Conservation (phyloP, 371 early-diverging fungal species). For the Syncephalastrum monosporum region DNA sequence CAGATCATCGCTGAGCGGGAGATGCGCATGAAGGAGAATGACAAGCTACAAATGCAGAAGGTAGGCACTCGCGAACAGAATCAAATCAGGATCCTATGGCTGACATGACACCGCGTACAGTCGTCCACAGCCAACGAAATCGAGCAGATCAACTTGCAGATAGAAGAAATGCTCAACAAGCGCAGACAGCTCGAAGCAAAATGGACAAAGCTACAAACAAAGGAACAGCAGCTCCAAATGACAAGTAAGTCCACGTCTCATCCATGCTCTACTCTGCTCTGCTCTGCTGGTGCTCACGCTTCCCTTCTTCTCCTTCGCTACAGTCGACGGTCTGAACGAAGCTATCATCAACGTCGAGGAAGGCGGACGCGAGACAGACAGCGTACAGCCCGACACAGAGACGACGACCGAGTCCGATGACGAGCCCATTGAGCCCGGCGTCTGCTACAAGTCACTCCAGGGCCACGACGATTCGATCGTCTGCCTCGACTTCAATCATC, state of each 20-base stretch:
- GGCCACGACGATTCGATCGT: slow-evolving; percentile 77
- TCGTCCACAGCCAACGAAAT: slow-evolving; percentile 55
- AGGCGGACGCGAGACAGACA: slow-evolving; percentile 15
- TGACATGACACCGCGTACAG: slow-evolving; percentile 12
- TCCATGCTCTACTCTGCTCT: slow-evolving; percentile 1
- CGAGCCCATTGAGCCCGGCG: slow-evolving; percentile 35
- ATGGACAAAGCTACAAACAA: slow-evolving; percentile 53
- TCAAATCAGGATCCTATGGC: not conserved
- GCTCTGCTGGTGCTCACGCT: not conserved
- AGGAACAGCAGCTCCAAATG: slow-evolving; percentile 55
- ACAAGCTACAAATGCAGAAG: slow-evolving; percentile 54
- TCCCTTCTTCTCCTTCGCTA: not conserved
- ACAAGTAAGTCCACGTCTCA: slow-evolving; percentile 37
- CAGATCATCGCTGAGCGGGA: slow-evolving; percentile 54
- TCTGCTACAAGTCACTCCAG: slow-evolving; percentile 53
- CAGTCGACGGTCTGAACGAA: slow-evolving; percentile 42
- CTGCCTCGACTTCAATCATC: slow-evolving; percentile 68
- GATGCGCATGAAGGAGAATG: slow-evolving; percentile 46
- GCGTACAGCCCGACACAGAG: slow-evolving; percentile 9
- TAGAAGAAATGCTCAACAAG: slow-evolving; percentile 52
- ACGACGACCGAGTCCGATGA: slow-evolving; percentile 18
- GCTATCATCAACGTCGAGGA: slow-evolving; percentile 38
- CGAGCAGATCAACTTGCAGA: slow-evolving; percentile 58
- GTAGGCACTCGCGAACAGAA: slow-evolving; percentile 14
- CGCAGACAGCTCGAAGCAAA: slow-evolving; percentile 52